Conservation (phyloP, 1,284 basidiomycete species). For the Microbotryum intermedium region DNA sequence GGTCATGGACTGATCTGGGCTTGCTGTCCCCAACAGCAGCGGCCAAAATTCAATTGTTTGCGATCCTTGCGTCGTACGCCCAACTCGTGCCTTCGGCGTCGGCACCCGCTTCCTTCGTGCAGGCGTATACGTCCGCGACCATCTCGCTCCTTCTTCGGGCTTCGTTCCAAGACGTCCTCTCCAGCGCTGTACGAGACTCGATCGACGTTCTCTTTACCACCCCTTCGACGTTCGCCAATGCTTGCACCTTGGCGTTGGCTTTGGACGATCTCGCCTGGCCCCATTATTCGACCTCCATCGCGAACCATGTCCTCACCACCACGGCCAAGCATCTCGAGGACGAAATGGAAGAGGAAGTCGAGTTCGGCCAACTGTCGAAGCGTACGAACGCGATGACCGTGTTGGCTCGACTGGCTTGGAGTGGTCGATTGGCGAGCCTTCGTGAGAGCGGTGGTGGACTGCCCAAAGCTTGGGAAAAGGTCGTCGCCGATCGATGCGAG, state of each 20-base stretch:
- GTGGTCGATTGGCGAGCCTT: slow-evolving; percentile 7
- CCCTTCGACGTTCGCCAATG: slow-evolving; percentile 12
- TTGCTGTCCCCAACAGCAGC: background rate
- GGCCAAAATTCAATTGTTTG: slow-evolving; percentile 16
- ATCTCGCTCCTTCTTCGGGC: slow-evolving; percentile 40
- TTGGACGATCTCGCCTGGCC: slow-evolving; percentile 21
- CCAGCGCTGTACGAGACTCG: slow-evolving; percentile 7
- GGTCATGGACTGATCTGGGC: too few species aligned
- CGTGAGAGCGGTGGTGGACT: slow-evolving; percentile 3
- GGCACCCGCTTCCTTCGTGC: slow-evolving; percentile 6
- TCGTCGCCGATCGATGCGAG: slow-evolving; percentile 2
- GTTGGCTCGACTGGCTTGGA: slow-evolving; percentile 17
- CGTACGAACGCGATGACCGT: slow-evolving; percentile 15
- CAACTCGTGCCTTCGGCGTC: slow-evolving; percentile 3
- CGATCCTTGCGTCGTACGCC: slow-evolving; percentile 9
- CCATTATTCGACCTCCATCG: slow-evolving; percentile 16
- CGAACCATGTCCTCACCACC: slow-evolving; percentile 7
- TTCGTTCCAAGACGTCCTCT: slow-evolving; percentile 23
- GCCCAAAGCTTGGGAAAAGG: slow-evolving; percentile 18
- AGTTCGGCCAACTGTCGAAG: slow-evolving; percentile 11
- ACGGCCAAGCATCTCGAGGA: slow-evolving; percentile 10
- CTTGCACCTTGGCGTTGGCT: slow-evolving; percentile 15
- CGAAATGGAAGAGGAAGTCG: background rate
- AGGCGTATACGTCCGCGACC: slow-evolving; percentile 53
- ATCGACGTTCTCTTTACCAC: slow-evolving; percentile 16